Evolutionary conservation across 2,329 filamentous ascomycete genomes (phyloP).

Genomic region (Colletotrichum chrysophilum): DNA sequence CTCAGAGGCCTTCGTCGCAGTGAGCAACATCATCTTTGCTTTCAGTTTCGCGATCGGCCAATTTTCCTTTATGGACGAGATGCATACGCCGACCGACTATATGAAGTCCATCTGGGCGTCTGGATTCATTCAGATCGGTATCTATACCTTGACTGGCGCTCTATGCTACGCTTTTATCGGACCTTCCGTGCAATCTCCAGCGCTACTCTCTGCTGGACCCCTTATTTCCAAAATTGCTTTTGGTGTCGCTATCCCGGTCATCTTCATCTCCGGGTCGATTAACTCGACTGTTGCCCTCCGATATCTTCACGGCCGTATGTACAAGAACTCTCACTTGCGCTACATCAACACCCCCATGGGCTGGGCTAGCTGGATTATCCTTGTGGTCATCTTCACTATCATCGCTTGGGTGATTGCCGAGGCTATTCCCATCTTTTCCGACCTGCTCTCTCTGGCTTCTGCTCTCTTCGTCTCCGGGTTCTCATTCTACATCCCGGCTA

Average conservation of each 20-base stretch:
- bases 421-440: slow-evolving; percentile 75
- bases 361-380: slow-evolving; percentile 62
- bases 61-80: slow-evolving; percentile 59
- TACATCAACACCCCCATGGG: slow-evolving; percentile 54
- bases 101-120: slow-evolving; percentile 64
- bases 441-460: slow-evolving; percentile 63
- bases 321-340: slow-evolving; percentile 44
- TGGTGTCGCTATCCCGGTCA: slow-evolving; percentile 73
- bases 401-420: slow-evolving; percentile 74
- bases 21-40: slow-evolving; percentile 74
- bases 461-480: slow-evolving; percentile 57
- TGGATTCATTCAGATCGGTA: slow-evolving; percentile 63
- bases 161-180: slow-evolving; percentile 76
- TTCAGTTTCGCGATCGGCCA: slow-evolving; percentile 63
- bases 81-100: slow-evolving; percentile 53
- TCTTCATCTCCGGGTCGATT: slow-evolving; percentile 76
- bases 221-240: slow-evolving; percentile 71
- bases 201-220: slow-evolving; percentile 67
- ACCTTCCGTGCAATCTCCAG: slow-evolving; percentile 65
- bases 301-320: slow-evolving; percentile 51
- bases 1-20: slow-evolving; percentile 62
- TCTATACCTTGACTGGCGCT: slow-evolving; percentile 71
- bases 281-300: slow-evolving; percentile 56
- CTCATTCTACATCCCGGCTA: slow-evolving; percentile 23
- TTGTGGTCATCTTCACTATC: slow-evolving; percentile 63